Evolutionary conservation across 768 basidiomycete genomes (phyloP).

Genomic region (Boletus rufocinnamomeus): DNA sequence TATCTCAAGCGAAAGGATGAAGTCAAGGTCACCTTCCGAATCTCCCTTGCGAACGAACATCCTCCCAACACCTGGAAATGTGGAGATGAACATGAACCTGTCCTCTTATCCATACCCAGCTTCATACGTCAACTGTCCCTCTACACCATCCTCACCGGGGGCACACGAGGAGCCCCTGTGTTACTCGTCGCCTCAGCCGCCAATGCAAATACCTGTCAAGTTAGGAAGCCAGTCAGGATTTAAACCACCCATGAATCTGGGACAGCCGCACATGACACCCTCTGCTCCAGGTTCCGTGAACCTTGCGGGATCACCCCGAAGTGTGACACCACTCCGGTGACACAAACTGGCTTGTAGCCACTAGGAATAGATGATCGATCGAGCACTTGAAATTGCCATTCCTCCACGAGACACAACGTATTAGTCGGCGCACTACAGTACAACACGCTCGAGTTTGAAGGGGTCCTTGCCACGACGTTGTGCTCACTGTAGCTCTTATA

Average conservation of each 20-base stretch:
- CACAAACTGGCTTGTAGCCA: background rate
- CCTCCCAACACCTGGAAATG: constrained; percentile 18
- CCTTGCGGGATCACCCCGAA: constrained; percentile 21
- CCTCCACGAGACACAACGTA: background rate
- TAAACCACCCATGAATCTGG: constrained; percentile 13
- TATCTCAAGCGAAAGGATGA: constrained; percentile 26
- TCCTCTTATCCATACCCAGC: constrained; percentile 19
- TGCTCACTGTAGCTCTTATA: constrained; percentile 17
- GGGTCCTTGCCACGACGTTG: constrained; percentile 1
- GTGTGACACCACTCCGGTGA: constrained; percentile 32
- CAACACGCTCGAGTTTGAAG: background rate
- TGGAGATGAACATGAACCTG: constrained; percentile 16
- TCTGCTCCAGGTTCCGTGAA: constrained; percentile 20
- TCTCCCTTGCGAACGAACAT: constrained; percentile 31
- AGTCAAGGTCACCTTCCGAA: constrained; percentile 34
- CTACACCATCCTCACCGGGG: constrained; percentile 49
- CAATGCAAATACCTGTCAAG: constrained; percentile 19
- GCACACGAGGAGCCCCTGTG: constrained; percentile 18
- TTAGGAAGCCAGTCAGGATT: constrained; percentile 21
- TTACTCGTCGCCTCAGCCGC: constrained; percentile 25
- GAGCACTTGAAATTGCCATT: constrained; percentile 2
- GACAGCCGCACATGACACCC: constrained; percentile 16
- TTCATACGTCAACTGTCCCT: constrained; percentile 53
- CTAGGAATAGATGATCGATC: constrained; percentile 2
- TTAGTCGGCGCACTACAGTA: background rate